Evolutionary conservation across 2,329 filamentous ascomycete genomes (phyloP).

Genomic region (Sporothrix globosa): DNA sequence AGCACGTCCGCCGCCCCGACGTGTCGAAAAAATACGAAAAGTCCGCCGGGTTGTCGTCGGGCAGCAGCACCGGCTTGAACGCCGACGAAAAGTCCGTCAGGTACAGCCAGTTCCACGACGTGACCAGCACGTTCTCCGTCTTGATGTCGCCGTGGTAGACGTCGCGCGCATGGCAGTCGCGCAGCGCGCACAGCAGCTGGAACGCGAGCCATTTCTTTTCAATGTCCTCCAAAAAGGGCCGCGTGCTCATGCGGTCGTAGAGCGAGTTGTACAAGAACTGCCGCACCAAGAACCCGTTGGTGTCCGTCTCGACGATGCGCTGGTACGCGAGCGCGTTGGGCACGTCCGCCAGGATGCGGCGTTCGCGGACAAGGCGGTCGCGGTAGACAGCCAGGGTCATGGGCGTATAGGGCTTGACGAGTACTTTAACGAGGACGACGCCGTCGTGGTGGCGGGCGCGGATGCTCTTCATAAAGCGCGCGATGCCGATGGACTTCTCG

Average conservation of each 20-base stretch:
- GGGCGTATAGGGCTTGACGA: constrained; percentile 86
- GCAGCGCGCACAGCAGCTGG: constrained; percentile 86
- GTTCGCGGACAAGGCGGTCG: constrained; percentile 75
- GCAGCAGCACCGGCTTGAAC: constrained; percentile 91
- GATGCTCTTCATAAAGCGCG: constrained; percentile 95
- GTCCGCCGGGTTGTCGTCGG: constrained; percentile 94
- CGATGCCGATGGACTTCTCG: constrained; percentile 88
- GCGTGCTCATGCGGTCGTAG: constrained; percentile 94
- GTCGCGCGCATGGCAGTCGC: constrained; percentile 86
- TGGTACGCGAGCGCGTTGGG: constrained; percentile 92
- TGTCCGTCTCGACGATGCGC: constrained; percentile 86
- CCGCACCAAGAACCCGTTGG: constrained; percentile 87
- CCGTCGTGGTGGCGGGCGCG: constrained; percentile 88
- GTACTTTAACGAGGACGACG: constrained; percentile 88
- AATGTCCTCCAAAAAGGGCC: constrained; percentile 94
- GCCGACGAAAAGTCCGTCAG: constrained; percentile 95
- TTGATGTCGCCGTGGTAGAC: constrained; percentile 98
- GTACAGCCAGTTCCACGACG: constrained; percentile 99
- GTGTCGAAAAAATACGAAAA: constrained; percentile 99
- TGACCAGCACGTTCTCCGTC: constrained; percentile 94
- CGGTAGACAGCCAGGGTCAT: constrained; percentile 81
- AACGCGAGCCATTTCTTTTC: constrained; percentile 99
- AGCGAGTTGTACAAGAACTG: constrained; percentile 96
- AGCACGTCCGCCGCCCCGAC: constrained; percentile 87
- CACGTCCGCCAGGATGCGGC: constrained; percentile 75